Evolutionary conservation across 2,329 filamentous ascomycete genomes (phyloP), one percentile per base, ranked within the genome.

Genomic region (Beauveria scarabaeidicola): DNA sequence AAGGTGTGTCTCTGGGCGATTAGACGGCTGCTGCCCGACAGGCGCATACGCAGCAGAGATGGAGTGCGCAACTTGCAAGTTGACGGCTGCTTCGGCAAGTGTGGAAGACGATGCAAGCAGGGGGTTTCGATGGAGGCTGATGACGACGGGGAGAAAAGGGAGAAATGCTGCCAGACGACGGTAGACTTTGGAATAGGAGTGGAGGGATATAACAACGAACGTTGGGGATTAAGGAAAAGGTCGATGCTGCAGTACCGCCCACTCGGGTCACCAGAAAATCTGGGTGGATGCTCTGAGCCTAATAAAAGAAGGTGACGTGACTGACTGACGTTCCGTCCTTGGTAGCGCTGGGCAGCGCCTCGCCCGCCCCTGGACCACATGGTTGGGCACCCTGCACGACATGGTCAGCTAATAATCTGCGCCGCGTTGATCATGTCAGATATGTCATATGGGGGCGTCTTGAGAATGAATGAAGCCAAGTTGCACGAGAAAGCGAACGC

Each of bases 201-300:
- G 54, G 54, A 36, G 32, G 32, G 32, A 57, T 57, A 57, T 50
- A 7, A n/a, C 13, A 48, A 36, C 32, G 5, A 36, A 36, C 5
- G 32, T 36, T 36, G 6, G 32, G 32, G 32, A 36, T 36, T 36
- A 36, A 50, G 32, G 44, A n/a, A 17, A 57, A 41, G 41, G 36
- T 50, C 44, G 32, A 57, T 57, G 44, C 25, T 21, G 53, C 43
- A 7, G 54, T 36, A 55, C 52, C 54, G 23, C 21, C 32, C 54
- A 41, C 54, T 57, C 44, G 54, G 54, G 54, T 57, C 54, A 25
- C 52, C 32, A 50, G 23, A 57, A 41, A 48, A 48, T 50, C 21
- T 57, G 46, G 54, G 54, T 48, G 54, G 46, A 41, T 29, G 44
- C 54, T 46, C 38, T 41, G 54, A 50, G 54, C 54, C 54, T 50